Base-by-base conservation (phyloP, 148 eudicot species). In the Camellia granthamiana region DNA sequence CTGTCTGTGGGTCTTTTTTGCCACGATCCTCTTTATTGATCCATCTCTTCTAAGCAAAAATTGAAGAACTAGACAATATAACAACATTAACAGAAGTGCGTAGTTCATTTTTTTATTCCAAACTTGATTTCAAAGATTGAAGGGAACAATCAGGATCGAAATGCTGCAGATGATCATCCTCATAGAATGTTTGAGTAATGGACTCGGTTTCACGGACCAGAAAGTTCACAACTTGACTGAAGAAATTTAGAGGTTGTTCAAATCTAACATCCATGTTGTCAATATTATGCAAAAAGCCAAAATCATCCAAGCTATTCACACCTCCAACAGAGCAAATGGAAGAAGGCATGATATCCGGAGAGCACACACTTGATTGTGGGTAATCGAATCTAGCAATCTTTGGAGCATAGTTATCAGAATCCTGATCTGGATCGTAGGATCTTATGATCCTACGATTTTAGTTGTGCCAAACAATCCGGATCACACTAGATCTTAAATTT, bases 341-440 rank as follows among this genome's bases (percentile, higher is more conserved):
- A 52, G 95, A 86, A 52, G 94, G 90, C 67, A 89, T 80, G 52
- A 84, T 82, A 81, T 91, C 92, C 1, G 92, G 93, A 21, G 97
- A 84, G 51, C 88, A 81, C 5, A 77, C 62, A 47, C 84, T 85
- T 3, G 84, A 80, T 67, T 88, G 89, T 42, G 77, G 84, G 78
- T 80, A 88, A 42, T 88, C 84, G 7, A 69, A 76, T 9, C 72
- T 70, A 72, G 65, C 77, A 71, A 79, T 65, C 72, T 81, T 86
- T 69, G 84, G 87, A 47, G 87, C 38, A 30, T 30, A 30, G 38
- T 30, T 30, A 30, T 1, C 38, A 30, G 38, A 30, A 30, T 30
- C 38, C 38, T 30, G 38, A 30, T 30, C 1, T 30, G 1, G 38
- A 30, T 30, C 38, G 38, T 30, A 30, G 38, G 38, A 30, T 30